Evolutionary conservation across 2,329 filamentous ascomycete species (phyloP).

Genomic region (Neospermospora avenae): DNA sequence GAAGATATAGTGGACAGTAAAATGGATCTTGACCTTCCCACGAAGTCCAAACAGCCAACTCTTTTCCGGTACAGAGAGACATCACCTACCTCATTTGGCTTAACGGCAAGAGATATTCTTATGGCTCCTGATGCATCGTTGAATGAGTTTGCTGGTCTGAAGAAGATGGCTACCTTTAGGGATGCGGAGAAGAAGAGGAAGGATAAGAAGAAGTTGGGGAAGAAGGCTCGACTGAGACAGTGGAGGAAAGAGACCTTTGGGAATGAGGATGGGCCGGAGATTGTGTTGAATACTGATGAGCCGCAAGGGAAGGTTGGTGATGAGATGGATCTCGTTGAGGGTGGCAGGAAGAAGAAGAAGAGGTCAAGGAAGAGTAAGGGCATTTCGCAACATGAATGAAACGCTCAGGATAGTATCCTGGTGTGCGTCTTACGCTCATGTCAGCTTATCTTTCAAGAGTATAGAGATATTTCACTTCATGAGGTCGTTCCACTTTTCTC

Average conservation of each 20-base stretch:
- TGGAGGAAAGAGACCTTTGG: slow-evolving; percentile 72
- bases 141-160: slow-evolving; percentile 88
- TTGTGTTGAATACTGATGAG: slow-evolving; percentile 26
- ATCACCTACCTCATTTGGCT: slow-evolving; percentile 82
- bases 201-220: slow-evolving; percentile 84
- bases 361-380: slow-evolving; percentile 43
- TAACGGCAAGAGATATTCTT: slow-evolving; percentile 87
- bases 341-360: slow-evolving; percentile 47
- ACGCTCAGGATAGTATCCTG: neutral
- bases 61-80: slow-evolving; percentile 92
- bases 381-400: neutral
- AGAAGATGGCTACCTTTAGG: slow-evolving; percentile 89
- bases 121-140: slow-evolving; percentile 81
- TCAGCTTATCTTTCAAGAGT: too few relatives aligned
- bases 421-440: too few relatives aligned
- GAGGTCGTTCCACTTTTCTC: too few relatives aligned
- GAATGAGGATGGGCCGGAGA: slow-evolving; percentile 40
- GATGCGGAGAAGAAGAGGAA: slow-evolving; percentile 85
- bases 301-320: slow-evolving; percentile 27
- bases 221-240: slow-evolving; percentile 85
- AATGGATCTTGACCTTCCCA: slow-evolving; percentile 68
- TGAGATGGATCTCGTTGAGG: slow-evolving; percentile 37
- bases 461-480: too few relatives aligned
- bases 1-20: slow-evolving; percentile 82
- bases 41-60: slow-evolving; percentile 49